phyloP scores from a whole-genome alignment of 371 early-diverging fungal genomes.

The Mucor circinelloides region DNA sequence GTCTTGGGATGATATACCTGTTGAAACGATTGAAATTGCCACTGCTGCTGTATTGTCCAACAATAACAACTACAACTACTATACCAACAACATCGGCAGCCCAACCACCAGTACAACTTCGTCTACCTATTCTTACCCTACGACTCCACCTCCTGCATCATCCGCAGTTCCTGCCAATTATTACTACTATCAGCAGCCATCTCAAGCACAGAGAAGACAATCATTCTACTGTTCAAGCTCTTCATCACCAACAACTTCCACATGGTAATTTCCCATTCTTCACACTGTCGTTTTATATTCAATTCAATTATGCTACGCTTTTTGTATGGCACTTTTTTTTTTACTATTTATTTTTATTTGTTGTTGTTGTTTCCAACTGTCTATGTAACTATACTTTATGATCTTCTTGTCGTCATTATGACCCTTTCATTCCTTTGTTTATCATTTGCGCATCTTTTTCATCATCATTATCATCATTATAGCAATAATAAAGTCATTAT shows the following conservation, averaged over 20 bases:
- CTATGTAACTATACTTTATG: not conserved
- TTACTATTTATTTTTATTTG: not conserved
- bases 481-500: not conserved
- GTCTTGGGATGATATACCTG: slow-evolving; percentile 26
- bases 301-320: not conserved
- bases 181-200: not conserved
- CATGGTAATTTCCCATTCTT: not conserved
- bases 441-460: not conserved
- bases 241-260: not conserved
- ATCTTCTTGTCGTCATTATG: not conserved
- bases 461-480: not conserved
- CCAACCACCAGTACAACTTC: slow-evolving; percentile 4
- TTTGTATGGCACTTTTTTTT: not conserved
- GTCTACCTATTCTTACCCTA: not conserved
- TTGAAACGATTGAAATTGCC: slow-evolving; percentile 16
- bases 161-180: not conserved
- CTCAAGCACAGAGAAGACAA: not conserved
- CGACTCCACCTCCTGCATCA: not conserved
- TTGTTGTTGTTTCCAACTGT: not conserved
- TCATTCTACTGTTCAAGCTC: not conserved
- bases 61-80: not conserved
- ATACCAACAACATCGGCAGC: not conserved
- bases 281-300: not conserved
- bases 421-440: not conserved
- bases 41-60: not conserved